Evolutionary conservation across 768 basidiomycete genomes (phyloP), one percentile per base, ranked within the genome.

Genomic region (Tylopilus rubrobrunneus): DNA sequence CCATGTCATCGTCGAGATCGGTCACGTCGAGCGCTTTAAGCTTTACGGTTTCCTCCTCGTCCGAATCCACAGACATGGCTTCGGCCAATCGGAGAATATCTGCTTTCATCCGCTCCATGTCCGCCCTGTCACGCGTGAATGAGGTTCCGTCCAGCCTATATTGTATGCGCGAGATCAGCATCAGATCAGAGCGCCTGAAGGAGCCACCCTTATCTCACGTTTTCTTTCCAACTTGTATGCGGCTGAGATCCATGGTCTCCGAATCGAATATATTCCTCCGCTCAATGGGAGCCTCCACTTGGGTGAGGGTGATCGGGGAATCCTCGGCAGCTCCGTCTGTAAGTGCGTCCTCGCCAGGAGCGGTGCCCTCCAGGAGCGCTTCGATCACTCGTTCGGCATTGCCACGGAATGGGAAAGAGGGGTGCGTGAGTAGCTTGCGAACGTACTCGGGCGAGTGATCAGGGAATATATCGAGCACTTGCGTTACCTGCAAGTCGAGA

Each of bases 31-130:
- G 57, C 58, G 64, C 56, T 55, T 29, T 58, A 36, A 48, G 45
- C 34, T 19, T 11, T 54, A 62, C 67, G 9, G 70, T 71, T 31
- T 78, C 84, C 17, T 83, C 83, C n/a, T 83, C 83, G 11, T 84
- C 86, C n/a, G 85, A 84, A 27, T 80, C 77, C 43, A 80, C 81
- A 0, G 78, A 77, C 36, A 85, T 78, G 17, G 76, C 81, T 62
- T 93, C 87, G 0, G 82, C 86, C 5, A 87, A 78, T 27, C 89
- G 81, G 14, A 94, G 75, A 60, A 94, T 94, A 50, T 89, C 86
- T 1, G 82, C 82, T 63, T 95, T 93, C 81, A 94, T 87, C 58
- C 85, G 73, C 40, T 85, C 84, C n/a, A 82, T 76, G 62, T 80
- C 80, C 1, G 75, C 68, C 6, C 76, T 77, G 61, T 93, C 88